These are phyloP conservation scores for Albatrellus sp. DNA, from an alignment of 1,284 basidiomycete species.

Conservation along the genomic window DNA sequence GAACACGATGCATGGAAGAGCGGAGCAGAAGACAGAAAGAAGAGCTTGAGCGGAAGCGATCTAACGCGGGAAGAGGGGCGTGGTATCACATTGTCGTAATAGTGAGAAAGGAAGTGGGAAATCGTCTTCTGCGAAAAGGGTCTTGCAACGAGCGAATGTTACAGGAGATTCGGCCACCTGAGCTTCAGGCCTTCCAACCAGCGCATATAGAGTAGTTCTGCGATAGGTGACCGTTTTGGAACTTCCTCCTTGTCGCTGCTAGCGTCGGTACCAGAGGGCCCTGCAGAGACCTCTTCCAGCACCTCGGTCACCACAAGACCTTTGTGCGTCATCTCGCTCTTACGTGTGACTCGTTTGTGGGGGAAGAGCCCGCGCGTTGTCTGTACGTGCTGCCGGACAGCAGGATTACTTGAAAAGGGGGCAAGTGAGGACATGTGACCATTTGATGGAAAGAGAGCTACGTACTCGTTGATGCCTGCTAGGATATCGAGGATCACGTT, in stretches of 20 bases:
- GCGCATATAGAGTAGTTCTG: slow-evolving; percentile 88
- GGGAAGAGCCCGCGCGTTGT: slow-evolving; percentile 63
- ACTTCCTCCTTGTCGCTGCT: slow-evolving; percentile 14
- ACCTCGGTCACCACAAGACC: slow-evolving; percentile 72
- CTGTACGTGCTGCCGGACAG: slow-evolving; percentile 70
- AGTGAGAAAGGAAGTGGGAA: not conserved
- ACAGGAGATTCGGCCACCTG: slow-evolving; percentile 74
- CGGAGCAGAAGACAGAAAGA: no score
- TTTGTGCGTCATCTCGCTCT: slow-evolving; percentile 71
- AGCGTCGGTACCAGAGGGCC: slow-evolving; percentile 15
- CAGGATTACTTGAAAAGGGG: slow-evolving; percentile 37
- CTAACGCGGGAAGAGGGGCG: no score
- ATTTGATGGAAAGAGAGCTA: slow-evolving; percentile 11
- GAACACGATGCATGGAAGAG: no score
- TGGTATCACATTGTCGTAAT: no score
- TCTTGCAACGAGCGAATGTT: slow-evolving; percentile 7
- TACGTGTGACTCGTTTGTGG: slow-evolving; percentile 64
- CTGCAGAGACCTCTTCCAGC: slow-evolving; percentile 44
- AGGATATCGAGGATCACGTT: slow-evolving; percentile 80
- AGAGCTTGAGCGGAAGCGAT: no score
- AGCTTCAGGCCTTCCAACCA: slow-evolving; percentile 88
- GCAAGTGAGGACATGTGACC: slow-evolving; percentile 10
- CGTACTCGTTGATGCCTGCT: slow-evolving; percentile 84
- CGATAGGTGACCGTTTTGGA: slow-evolving; percentile 67
- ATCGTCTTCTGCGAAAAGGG: not conserved